Evolutionary conservation across 2,329 filamentous ascomycete genomes (phyloP).

Genomic region (Penicillium sp.): DNA sequence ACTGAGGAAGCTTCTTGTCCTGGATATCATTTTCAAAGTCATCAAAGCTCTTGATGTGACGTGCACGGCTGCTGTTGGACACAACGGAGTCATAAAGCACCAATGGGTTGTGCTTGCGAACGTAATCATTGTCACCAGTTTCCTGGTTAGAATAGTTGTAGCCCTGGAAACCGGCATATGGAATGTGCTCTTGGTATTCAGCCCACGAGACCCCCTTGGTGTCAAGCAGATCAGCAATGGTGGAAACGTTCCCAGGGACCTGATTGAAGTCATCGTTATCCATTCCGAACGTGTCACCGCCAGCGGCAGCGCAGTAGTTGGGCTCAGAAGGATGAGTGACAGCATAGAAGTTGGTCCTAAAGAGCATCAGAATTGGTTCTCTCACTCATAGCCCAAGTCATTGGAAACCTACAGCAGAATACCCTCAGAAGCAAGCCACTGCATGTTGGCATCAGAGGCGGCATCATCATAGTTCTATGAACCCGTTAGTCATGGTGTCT

Average conservation of each 20-base stretch:
- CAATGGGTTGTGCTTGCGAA: slow-evolving; percentile 75
- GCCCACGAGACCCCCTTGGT: slow-evolving; percentile 65
- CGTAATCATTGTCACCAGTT: slow-evolving; percentile 70
- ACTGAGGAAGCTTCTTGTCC: slow-evolving; percentile 66
- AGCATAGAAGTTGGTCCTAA: slow-evolving; percentile 54
- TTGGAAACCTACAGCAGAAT: slow-evolving; percentile 52
- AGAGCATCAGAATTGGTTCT: not conserved
- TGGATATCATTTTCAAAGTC: slow-evolving; percentile 68
- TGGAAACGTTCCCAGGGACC: slow-evolving; percentile 62
- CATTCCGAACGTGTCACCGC: slow-evolving; percentile 73
- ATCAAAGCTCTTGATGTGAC: slow-evolving; percentile 72
- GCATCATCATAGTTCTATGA: slow-evolving; percentile 60
- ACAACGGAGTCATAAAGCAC: slow-evolving; percentile 67
- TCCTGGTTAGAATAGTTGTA: slow-evolving; percentile 62
- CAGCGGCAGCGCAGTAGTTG: slow-evolving; percentile 69
- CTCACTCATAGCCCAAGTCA: not conserved
- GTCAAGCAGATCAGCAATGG: slow-evolving; percentile 68
- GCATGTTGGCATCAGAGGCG: slow-evolving; percentile 52
- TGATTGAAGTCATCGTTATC: slow-evolving; percentile 64
- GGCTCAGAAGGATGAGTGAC: slow-evolving; percentile 73
- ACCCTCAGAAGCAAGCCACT: slow-evolving; percentile 46
- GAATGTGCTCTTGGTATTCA: slow-evolving; percentile 75
- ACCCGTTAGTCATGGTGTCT: not conserved
- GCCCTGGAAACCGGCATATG: slow-evolving; percentile 72
- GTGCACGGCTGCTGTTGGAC: slow-evolving; percentile 57